Conservation (phyloP, 805 yeast species). For the Hanseniaspora meyeri region DNA sequence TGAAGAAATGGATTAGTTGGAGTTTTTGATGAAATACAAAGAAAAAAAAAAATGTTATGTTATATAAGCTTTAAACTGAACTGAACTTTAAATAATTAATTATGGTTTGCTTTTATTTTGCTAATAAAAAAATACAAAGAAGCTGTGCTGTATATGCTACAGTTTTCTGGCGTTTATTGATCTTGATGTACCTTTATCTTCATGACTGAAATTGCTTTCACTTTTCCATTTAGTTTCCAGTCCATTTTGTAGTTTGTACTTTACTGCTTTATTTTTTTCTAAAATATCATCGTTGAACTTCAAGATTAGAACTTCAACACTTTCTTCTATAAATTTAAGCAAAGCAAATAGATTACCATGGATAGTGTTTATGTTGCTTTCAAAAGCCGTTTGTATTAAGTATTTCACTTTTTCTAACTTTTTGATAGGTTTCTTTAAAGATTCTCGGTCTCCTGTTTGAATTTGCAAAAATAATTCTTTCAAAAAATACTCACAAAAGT, state of each 20-base stretch:
- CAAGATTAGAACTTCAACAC: constrained; percentile 1
- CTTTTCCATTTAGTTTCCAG: not conserved
- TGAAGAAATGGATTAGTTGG: constrained; percentile 15
- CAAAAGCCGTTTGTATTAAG: not conserved
- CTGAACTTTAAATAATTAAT: too few species aligned
- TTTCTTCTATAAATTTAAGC: constrained; percentile 3
- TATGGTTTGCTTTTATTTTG: too few species aligned
- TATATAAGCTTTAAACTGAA: too few species aligned
- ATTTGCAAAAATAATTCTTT: not conserved
- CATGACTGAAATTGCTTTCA: not conserved
- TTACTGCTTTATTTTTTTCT: not conserved
- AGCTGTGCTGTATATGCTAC: too few species aligned
- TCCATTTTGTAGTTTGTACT: not conserved
- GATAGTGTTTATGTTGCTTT: not conserved
- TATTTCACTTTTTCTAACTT: not conserved
- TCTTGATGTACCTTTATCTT: not conserved
- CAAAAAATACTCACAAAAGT: not conserved
- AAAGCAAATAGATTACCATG: not conserved
- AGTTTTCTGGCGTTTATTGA: not conserved
- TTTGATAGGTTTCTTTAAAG: constrained; percentile 3
- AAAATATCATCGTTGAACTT: constrained; percentile 6
- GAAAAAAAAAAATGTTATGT: too few species aligned
- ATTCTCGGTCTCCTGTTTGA: constrained; percentile 7
- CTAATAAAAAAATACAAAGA: too few species aligned
- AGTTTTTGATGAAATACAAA: not conserved